Conservation (phyloP, 257 asterid species). For the Solanum ossicruentum region DNA sequence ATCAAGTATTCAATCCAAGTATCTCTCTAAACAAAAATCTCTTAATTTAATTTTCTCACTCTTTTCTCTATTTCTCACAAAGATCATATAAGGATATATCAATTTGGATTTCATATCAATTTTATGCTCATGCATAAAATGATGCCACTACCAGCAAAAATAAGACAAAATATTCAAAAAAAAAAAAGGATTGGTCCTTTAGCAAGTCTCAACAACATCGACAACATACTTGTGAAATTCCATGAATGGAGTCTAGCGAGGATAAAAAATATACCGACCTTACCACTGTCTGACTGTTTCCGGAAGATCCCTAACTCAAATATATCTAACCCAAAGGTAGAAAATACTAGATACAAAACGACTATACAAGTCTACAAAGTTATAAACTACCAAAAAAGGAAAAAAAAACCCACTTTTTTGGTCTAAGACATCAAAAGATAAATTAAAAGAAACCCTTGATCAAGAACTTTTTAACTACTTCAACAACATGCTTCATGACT, state of each 20-base stretch:
- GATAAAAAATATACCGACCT: too few relatives aligned
- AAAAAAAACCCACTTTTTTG: background rate
- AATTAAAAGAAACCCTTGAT: background rate
- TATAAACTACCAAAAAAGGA: background rate
- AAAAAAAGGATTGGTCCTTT: background rate
- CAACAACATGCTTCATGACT: background rate
- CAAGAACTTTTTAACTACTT: background rate
- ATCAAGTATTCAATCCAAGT: too few relatives aligned
- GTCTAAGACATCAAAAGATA: background rate
- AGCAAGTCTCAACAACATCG: background rate
- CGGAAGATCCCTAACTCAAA: too few relatives aligned
- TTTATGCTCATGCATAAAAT: background rate
- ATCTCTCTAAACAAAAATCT: too few relatives aligned
- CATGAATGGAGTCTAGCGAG: too few relatives aligned
- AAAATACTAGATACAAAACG: too few relatives aligned
- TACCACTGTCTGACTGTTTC: too few relatives aligned
- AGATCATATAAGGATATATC: background rate
- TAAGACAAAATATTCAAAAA: background rate
- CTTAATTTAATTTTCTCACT: too few relatives aligned
- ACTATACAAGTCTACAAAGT: background rate
- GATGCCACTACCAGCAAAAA: background rate
- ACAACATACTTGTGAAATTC: too few relatives aligned
- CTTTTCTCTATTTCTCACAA: too few relatives aligned
- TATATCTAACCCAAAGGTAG: too few relatives aligned
- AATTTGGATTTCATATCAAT: background rate